Evolutionary conservation across 345 rosid species (phyloP), one percentile per base, ranked within the genome.

Genomic region (Iberis pinnata): DNA sequence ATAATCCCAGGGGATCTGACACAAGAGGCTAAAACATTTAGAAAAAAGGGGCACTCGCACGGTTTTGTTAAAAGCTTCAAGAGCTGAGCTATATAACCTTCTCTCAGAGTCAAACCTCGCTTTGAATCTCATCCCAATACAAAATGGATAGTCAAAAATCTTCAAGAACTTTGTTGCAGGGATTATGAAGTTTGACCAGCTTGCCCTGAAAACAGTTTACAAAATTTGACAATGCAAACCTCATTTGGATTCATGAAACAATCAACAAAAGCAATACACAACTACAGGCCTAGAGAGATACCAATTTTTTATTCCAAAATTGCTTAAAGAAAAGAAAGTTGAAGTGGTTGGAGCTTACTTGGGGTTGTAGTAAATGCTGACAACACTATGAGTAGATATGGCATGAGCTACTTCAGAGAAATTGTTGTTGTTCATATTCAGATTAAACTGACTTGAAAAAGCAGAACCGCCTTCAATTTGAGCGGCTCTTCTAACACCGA

Each of bases 401-500:
- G 94, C 85, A 75, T 70, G 80, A 43, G 78, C 79, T n/a, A 82
- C 86, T 58, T 83, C 92, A 9, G 69, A 31, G 57, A 81, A 70
- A 55, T 76, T 75, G 64, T 72, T 75, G 59, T 76, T 82, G 57
- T 75, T 79, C 67, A 76, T 61, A 59, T 71, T 82, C 70, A 61
- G 86, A 61, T 55, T 71, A 57, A 65, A 70, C 18, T 54, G 68
- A 47, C 74, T 43, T 0, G 83, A 81, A 75, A 74, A 75, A 26
- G 67, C 42, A 45, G 81, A 42, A 45, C 61, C 62, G 12, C 73
- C 65, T 76, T 86, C 85, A 12, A 80, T 78, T 61, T 86, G 99
- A 36, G 78, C 66, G 42, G 94, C 97, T 75, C 99, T 80, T 67
- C 99, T 74, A 18, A 88, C 78, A 50, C 99, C 99, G n/a, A 93